A percentile compares a stretch with the other conserved stretches of the same genome.
These are phyloP conservation scores for Pichia pseudocactophila DNA, from an alignment of 805 yeast genomes.

Conservation along the genomic window DNA sequence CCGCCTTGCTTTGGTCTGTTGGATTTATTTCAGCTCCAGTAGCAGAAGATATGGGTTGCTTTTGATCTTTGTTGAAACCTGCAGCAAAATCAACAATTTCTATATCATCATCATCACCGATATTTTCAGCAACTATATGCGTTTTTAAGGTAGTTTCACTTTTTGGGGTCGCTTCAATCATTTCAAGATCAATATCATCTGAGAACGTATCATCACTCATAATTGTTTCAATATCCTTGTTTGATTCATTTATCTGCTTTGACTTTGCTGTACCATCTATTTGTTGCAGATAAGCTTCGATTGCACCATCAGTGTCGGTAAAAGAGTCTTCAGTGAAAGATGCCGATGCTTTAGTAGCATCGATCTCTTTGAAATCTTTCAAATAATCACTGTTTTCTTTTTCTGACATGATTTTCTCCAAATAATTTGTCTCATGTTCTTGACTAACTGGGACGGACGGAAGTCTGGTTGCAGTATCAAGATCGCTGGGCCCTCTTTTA, in stretches of 20 bases:
- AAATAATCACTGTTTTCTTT: background rate
- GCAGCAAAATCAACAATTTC: too few species aligned
- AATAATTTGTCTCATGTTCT: background rate
- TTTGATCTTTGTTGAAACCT: too few species aligned
- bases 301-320: background rate
- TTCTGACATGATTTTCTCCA: background rate
- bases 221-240: background rate
- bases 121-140: too few species aligned
- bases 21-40: too few species aligned
- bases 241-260: background rate
- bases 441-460: conserved; percentile 2
- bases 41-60: too few species aligned
- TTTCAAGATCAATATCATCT: too few species aligned
- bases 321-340: conserved; percentile 1
- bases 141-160: too few species aligned
- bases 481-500: background rate
- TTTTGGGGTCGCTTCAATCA: too few species aligned
- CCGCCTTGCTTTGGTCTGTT: too few species aligned
- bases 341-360: background rate
- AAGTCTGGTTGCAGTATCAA: conserved; percentile 1
- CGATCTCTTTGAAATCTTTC: background rate
- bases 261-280: background rate
- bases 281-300: background rate
- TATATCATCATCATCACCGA: too few species aligned
- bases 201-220: background rate